A percentile compares a stretch with the other conserved stretches of the same genome.
Evolutionary conservation across 768 basidiomycete species (phyloP).

Genomic region (Galerina marginata): DNA sequence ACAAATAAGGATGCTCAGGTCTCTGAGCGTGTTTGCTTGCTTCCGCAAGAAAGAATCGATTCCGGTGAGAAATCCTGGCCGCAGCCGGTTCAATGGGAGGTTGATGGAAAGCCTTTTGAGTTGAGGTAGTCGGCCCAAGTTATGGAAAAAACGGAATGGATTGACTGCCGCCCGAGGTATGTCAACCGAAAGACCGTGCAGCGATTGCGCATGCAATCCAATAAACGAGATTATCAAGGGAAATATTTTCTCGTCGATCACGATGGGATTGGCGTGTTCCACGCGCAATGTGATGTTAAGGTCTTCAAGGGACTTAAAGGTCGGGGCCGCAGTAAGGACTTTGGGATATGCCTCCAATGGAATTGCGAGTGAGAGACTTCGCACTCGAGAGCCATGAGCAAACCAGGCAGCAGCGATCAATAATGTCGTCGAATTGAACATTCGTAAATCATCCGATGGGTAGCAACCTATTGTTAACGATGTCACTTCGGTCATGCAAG

Average conservation of each 20-base stretch:
- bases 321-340: background rate
- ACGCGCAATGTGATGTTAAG: constrained; percentile 1
- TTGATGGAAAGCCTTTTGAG: background rate
- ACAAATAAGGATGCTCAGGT: background rate
- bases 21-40: background rate
- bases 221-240: constrained; percentile 5
- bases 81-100: background rate
- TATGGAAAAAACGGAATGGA: constrained; percentile 4
- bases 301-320: constrained; percentile 8
- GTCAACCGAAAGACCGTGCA: constrained; percentile 6
- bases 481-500: constrained; percentile 13
- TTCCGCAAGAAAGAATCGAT: constrained; percentile 4
- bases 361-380: background rate
- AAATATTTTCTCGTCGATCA: background rate
- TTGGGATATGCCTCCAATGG: constrained; percentile 7
- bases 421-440: constrained; percentile 5
- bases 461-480: constrained; percentile 14
- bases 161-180: constrained; percentile 2
- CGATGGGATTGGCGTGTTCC: background rate
- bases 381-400: constrained; percentile 5
- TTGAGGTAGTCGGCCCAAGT: constrained; percentile 1
- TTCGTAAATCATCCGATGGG: background rate
- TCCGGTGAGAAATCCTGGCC: background rate
- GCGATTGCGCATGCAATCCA: constrained; percentile 4
- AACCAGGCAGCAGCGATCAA: constrained; percentile 1